phyloP scores from a whole-genome alignment of 2,329 filamentous ascomycete species.

The Aschersonia sp. region DNA sequence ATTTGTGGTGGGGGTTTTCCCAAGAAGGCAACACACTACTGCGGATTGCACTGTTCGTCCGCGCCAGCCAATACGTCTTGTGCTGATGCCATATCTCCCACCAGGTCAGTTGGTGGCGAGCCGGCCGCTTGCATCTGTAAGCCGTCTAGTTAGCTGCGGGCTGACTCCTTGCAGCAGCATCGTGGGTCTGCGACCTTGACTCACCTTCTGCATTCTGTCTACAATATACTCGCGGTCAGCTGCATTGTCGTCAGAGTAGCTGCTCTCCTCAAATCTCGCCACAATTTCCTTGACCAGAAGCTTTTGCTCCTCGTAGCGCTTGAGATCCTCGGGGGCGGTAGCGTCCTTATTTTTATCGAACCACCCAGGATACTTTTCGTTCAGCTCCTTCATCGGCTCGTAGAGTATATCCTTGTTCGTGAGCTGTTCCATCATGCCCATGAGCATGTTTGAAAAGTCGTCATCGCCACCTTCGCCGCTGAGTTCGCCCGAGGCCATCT shows the following conservation, averaged over 20 bases:
- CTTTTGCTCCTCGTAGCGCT: constrained; percentile 71
- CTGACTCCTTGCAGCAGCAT: background rate
- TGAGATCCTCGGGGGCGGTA: constrained; percentile 55
- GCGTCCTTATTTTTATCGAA: constrained; percentile 59
- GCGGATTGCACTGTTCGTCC: constrained; percentile 48
- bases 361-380: constrained; percentile 88
- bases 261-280: constrained; percentile 66
- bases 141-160: background rate
- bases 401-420: constrained; percentile 98
- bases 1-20: constrained; percentile 13
- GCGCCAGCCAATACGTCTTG: constrained; percentile 53
- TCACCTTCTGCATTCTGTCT: constrained; percentile 92
- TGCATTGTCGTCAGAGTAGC: constrained; percentile 69
- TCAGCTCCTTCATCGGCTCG: constrained; percentile 94
- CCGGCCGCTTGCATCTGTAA: constrained; percentile 89
- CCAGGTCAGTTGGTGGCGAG: constrained; percentile 76
- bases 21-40: constrained; percentile 24
- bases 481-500: constrained; percentile 49
- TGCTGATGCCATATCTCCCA: constrained; percentile 76
- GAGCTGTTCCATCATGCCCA: constrained; percentile 98
- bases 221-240: constrained; percentile 84
- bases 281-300: constrained; percentile 74
- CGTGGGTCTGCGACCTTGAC: constrained; percentile 8
- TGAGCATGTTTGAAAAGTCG: constrained; percentile 85
- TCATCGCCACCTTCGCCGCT: constrained; percentile 53